A percentile compares a stretch with the other conserved stretches of the same genome.
Conservation (phyloP, 345 rosid genomes). For the Geranium rotundifolium region DNA sequence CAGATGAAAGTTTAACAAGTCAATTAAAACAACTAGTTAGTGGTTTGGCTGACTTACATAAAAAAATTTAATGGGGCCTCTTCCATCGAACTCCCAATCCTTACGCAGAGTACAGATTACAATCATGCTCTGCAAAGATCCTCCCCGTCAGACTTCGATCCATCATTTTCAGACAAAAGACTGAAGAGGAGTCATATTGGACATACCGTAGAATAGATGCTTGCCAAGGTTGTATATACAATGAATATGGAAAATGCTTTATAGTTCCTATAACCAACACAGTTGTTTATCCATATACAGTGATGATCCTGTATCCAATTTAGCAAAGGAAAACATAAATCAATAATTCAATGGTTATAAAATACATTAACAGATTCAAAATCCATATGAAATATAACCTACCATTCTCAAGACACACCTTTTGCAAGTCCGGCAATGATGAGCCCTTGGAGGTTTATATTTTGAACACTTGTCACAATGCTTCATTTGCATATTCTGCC, state of each 20-base stretch:
- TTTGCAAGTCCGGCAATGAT: slow-evolving; percentile 87
- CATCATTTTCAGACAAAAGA: not conserved
- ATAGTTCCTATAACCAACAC: slow-evolving; percentile 87
- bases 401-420: slow-evolving; percentile 91
- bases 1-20: too few species aligned
- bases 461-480: slow-evolving; percentile 70
- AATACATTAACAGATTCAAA: too few species aligned
- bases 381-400: slow-evolving; percentile 11
- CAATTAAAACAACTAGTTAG: slow-evolving; percentile 1
- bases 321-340: slow-evolving; percentile 8
- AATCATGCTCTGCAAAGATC: slow-evolving; percentile 33
- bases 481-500: slow-evolving; percentile 43
- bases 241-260: slow-evolving; percentile 67
- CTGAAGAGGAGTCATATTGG: not conserved
- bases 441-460: slow-evolving; percentile 74
- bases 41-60: slow-evolving; percentile 31
- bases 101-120: slow-evolving; percentile 30
- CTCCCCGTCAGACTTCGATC: slow-evolving; percentile 7
- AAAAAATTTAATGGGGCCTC: slow-evolving; percentile 27
- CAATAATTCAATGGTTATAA: not conserved
- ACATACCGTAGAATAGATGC: slow-evolving; percentile 57
- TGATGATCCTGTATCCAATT: slow-evolving; percentile 70
- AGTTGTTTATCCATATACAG: slow-evolving; percentile 83
- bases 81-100: slow-evolving; percentile 28
- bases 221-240: slow-evolving; percentile 48